phyloP scores from a whole-genome alignment of 768 basidiomycete species.

The Tephrocybe sp. region DNA sequence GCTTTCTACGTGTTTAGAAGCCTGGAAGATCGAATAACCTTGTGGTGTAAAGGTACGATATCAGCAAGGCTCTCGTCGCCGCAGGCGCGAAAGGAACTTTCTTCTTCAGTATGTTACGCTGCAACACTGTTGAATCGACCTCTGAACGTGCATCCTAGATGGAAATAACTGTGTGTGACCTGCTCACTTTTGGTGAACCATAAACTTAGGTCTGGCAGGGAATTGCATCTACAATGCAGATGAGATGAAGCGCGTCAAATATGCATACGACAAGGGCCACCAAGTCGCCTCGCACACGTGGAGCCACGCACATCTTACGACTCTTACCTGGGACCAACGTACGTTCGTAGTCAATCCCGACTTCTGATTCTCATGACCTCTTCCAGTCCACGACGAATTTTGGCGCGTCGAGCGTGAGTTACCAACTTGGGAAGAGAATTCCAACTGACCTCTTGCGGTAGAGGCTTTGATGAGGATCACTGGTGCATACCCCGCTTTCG shows the following conservation, averaged over 20 bases:
- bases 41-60: slow-evolving; percentile 14
- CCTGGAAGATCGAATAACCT: background rate
- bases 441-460: slow-evolving; percentile 8
- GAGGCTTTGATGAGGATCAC: slow-evolving; percentile 39
- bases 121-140: background rate
- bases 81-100: slow-evolving; percentile 41
- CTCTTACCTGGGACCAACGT: slow-evolving; percentile 33
- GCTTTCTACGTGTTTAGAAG: background rate
- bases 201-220: slow-evolving; percentile 16
- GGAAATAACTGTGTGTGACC: slow-evolving; percentile 35
- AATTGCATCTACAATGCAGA: slow-evolving; percentile 37
- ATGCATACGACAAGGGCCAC: slow-evolving; percentile 39
- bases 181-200: background rate
- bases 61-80: slow-evolving; percentile 28
- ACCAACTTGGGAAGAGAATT: background rate
- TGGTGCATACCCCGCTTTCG: slow-evolving; percentile 37
- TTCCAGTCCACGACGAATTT: slow-evolving; percentile 34
- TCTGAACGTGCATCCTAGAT: slow-evolving; percentile 18
- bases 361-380: background rate
- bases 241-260: slow-evolving; percentile 28
- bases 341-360: background rate
- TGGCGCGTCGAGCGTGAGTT: slow-evolving; percentile 34
- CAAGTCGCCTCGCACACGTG: slow-evolving; percentile 48
- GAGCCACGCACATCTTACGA: slow-evolving; percentile 35
- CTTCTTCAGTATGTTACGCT: slow-evolving; percentile 14